These are phyloP conservation scores for Nothomitra cinnamomea DNA, from an alignment of 2,329 filamentous ascomycete genomes.

Conservation along the genomic window DNA sequence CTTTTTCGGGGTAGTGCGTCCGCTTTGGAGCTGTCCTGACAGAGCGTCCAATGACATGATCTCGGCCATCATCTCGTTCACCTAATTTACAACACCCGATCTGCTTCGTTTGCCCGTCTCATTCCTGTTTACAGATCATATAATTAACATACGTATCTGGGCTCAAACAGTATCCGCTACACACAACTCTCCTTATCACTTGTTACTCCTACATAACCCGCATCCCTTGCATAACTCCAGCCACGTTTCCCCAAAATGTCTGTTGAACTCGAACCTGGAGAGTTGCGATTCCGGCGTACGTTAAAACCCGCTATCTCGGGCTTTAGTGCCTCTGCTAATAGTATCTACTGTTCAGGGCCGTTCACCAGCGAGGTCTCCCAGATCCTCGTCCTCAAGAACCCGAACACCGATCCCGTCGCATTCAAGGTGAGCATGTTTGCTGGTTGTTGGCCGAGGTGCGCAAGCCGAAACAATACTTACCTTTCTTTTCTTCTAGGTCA, in stretches of 20 bases:
- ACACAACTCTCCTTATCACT: no score
- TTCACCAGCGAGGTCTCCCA: conserved; percentile 49
- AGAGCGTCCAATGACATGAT: background rate
- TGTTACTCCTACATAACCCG: background rate
- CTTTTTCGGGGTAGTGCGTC: background rate
- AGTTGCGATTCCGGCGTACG: conserved; percentile 88
- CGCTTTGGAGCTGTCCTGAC: background rate
- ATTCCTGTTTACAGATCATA: no score
- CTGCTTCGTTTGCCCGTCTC: no score
- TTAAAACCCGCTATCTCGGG: conserved; percentile 13
- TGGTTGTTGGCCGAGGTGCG: background rate
- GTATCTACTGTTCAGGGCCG: conserved; percentile 28
- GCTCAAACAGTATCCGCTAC: no score
- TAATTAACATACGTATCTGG: no score
- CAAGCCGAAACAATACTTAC: background rate
- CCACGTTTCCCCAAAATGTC: conserved; percentile 44
- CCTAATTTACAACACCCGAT: no score
- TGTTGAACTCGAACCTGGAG: conserved; percentile 77
- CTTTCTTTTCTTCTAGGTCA: conserved; percentile 45
- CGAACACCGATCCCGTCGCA: conserved; percentile 38
- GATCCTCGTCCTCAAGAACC: conserved; percentile 40
- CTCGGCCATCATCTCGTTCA: background rate
- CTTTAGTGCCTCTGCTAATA: conserved; percentile 5
- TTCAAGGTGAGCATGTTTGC: conserved; percentile 38
- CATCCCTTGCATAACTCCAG: background rate